These are phyloP conservation scores for Canariomyces notabilis DNA, from an alignment of 2,329 filamentous ascomycete genomes.

Conservation along the genomic window DNA sequence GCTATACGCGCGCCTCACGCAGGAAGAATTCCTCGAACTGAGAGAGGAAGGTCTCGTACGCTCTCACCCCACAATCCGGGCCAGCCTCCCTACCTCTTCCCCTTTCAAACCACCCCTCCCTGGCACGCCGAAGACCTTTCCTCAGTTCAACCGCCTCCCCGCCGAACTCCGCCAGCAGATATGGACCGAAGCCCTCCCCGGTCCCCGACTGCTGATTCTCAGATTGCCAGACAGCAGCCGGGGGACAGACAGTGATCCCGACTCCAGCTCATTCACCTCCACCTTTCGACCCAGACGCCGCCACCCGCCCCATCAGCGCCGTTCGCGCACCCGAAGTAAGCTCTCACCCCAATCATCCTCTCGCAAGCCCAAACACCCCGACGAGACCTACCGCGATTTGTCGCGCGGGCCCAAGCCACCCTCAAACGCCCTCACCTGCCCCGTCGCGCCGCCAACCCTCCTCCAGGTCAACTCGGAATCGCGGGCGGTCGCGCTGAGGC, in stretches of 20 bases:
- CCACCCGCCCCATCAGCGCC: background rate
- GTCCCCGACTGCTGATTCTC: conserved; percentile 11
- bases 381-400: background rate
- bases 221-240: conserved; percentile 1
- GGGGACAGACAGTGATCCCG: no score
- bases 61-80: background rate
- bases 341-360: background rate
- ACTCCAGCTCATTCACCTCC: background rate
- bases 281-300: background rate
- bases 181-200: conserved; percentile 12
- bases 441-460: conserved; percentile 1
- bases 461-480: conserved; percentile 13
- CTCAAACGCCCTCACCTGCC: conserved; percentile 11
- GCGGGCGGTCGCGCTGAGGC: conserved; percentile 7
- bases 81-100: background rate
- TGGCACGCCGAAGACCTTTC: conserved; percentile 5
- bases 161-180: conserved; percentile 15
- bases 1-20: conserved; percentile 5
- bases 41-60: conserved; percentile 9
- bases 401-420: background rate
- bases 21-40: conserved; percentile 9
- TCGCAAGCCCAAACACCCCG: background rate
- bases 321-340: background rate
- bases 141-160: conserved; percentile 9
- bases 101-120: background rate